phyloP scores from a whole-genome alignment of 2,329 filamentous ascomycete genomes.

The Sarocladium strictum region DNA sequence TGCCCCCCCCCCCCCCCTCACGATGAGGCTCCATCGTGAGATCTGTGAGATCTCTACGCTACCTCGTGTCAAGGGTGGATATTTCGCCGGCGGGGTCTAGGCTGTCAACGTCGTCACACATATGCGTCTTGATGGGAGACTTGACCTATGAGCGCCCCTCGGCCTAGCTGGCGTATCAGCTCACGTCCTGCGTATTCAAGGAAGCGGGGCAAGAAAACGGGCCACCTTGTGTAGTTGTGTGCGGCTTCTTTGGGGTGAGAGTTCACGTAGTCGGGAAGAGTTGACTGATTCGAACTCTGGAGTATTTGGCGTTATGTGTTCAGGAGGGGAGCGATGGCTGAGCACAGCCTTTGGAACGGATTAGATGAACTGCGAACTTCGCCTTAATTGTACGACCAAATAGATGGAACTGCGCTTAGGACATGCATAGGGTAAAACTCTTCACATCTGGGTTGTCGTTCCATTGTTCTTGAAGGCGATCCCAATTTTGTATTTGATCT shows the following conservation, averaged over 20 bases:
- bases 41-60: conserved; percentile 9
- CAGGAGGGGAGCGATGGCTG: neutral
- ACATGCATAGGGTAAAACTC: too few relatives aligned
- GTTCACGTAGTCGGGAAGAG: neutral
- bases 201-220: too few relatives aligned
- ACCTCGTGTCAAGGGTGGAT: conserved; percentile 7
- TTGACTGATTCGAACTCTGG: neutral
- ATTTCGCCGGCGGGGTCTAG: neutral
- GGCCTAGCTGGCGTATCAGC: too few relatives aligned
- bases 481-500: too few relatives aligned
- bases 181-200: too few relatives aligned
- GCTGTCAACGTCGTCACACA: neutral
- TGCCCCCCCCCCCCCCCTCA: neutral
- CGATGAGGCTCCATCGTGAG: conserved; percentile 8
- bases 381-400: neutral
- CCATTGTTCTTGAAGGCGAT: too few relatives aligned
- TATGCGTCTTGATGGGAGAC: too few relatives aligned
- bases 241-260: too few relatives aligned
- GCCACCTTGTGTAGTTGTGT: too few relatives aligned
- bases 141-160: too few relatives aligned
- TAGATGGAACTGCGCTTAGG: neutral
- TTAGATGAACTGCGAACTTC: neutral
- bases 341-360: neutral
- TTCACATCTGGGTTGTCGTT: too few relatives aligned
- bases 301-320: neutral